Conservation (phyloP, 2,329 filamentous ascomycete species). For the Beauveria sp. region DNA sequence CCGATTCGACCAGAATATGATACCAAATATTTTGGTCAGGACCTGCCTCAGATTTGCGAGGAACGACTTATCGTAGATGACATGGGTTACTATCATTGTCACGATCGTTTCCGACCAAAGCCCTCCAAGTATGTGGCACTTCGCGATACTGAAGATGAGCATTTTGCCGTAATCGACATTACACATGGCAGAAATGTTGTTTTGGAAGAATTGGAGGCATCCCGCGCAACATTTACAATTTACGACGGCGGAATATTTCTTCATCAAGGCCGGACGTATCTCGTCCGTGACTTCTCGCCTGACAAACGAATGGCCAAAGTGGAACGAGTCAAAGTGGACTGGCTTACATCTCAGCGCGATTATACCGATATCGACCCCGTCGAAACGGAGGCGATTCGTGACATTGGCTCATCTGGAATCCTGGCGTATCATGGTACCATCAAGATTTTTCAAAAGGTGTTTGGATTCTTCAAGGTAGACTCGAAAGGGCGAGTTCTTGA, state of each 20-base stretch:
- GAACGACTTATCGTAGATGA: conserved; percentile 68
- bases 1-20: conserved; percentile 77
- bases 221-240: conserved; percentile 87
- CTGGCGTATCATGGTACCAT: conserved; percentile 82
- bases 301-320: conserved; percentile 80
- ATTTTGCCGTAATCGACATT: conserved; percentile 88
- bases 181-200: conserved; percentile 77
- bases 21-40: conserved; percentile 67
- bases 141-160: conserved; percentile 78
- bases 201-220: conserved; percentile 92
- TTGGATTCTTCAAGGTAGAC: conserved; percentile 97
- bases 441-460: conserved; percentile 80
- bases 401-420: conserved; percentile 53
- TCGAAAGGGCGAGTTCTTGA: conserved; percentile 78
- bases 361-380: conserved; percentile 91
- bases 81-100: conserved; percentile 81
- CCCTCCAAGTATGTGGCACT: conserved; percentile 82
- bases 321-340: conserved; percentile 83
- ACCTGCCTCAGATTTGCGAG: conserved; percentile 61
- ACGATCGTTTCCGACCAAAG: conserved; percentile 76
- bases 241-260: conserved; percentile 97
- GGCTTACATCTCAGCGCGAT: conserved; percentile 89
- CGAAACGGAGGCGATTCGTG: conserved; percentile 80
- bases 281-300: conserved; percentile 81
- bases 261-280: conserved; percentile 88